These are phyloP conservation scores for Mycosphaerella arachidis DNA, from an alignment of 2,329 filamentous ascomycete genomes.

Conservation along the genomic window DNA sequence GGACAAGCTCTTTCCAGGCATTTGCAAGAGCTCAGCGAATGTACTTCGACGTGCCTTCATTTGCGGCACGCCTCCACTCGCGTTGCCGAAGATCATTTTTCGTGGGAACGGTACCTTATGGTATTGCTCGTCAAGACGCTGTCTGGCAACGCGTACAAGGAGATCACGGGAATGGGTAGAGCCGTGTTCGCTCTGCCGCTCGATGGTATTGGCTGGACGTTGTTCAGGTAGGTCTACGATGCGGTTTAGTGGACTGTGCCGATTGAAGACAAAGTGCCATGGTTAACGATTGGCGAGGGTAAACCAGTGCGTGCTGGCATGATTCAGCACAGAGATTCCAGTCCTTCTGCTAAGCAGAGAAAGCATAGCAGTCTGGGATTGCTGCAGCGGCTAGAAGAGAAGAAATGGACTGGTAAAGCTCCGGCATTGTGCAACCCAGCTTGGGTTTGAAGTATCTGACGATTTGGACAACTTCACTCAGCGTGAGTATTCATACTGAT, in stretches of 20 bases:
- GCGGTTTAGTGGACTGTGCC: neutral
- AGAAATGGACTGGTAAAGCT: constrained; percentile 20
- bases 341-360: constrained; percentile 18
- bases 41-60: constrained; percentile 13
- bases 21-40: constrained; percentile 1
- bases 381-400: constrained; percentile 21
- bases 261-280: constrained; percentile 14
- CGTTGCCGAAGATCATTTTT: constrained; percentile 8
- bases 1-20: constrained; percentile 11
- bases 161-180: constrained; percentile 19
- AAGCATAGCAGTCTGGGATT: constrained; percentile 23
- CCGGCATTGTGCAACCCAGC: constrained; percentile 20
- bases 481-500: neutral
- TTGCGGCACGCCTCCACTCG: constrained; percentile 13
- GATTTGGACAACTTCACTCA: constrained; percentile 14
- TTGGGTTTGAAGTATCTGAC: constrained; percentile 11
- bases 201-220: constrained; percentile 17
- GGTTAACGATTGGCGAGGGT: constrained; percentile 15
- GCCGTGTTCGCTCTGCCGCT: constrained; percentile 9
- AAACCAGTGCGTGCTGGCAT: constrained; percentile 15
- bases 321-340: constrained; percentile 15
- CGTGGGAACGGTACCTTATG: constrained; percentile 12
- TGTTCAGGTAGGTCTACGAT: constrained; percentile 13
- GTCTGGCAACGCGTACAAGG: constrained; percentile 13
- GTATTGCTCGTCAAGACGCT: constrained; percentile 10